Evolutionary conservation across 148 eudicot genomes (phyloP), one percentile per base, ranked within the genome.

Genomic region (Spergularia bocconei): DNA sequence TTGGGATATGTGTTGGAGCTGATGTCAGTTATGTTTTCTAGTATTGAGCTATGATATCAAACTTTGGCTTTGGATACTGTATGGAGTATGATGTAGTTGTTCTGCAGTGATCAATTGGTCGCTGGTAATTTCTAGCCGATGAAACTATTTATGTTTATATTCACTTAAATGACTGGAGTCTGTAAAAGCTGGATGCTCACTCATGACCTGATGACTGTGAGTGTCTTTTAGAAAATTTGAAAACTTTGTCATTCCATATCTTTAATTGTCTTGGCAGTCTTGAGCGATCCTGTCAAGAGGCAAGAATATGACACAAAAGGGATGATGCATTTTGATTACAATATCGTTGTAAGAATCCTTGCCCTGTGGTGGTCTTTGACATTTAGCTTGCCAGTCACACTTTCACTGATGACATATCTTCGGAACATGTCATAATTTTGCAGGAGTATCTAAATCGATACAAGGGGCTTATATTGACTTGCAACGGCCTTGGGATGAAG

Each of bases 401-500:
- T 21, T 15, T 20, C 39, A 39, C 5, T 19, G 38, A 21, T 57
- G 39, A 10, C 20, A 6, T 61, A 38, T 62, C 64, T 51, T 41
- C 53, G 29, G 48, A 76, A n/a, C 15, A 9, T 69, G 3, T 70
- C 10, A 15, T 51, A 55, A 14, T 33, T n/a, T 57, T 84, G 80
- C 89, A 94, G 98, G 97, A 91, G 63, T 90, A 90, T 72, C 88
- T 94, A 52, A 83, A 85, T 74, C 97, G 93, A 20, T 86, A 91
- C 87, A 91, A 94, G 85, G 94, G 97, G 80, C 91, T 94, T 63
- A 94, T 94, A 50, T 71, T 94, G 66, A 94, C 98, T 11, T 91
- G 97, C 89, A 94, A 91, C 68, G 97, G 97, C 73, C 92, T 94
- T 11, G 98, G 98, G 48, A 89, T 94, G 86, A 90, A 84, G 84